Evolutionary conservation across 179 eudicot genomes (phyloP).

Genomic region (Beta macrorhiza): DNA sequence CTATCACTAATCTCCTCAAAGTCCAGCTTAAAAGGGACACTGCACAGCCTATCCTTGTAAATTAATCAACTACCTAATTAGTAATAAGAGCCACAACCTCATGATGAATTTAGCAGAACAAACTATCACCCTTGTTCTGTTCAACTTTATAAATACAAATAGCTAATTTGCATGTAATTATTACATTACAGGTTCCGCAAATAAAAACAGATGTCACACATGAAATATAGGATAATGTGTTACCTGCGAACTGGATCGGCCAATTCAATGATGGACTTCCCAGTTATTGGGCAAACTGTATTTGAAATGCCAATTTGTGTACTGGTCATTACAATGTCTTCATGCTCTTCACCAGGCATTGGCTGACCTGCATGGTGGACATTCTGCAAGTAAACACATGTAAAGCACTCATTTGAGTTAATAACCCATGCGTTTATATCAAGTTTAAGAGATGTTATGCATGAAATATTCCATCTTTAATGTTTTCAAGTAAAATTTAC

Average conservation of each 20-base stretch:
- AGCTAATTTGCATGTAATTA: neutral
- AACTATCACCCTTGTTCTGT: neutral
- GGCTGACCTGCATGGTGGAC: conserved; percentile 91
- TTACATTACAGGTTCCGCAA: neutral
- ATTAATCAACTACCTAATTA: neutral
- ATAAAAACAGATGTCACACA: neutral
- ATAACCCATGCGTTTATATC: neutral
- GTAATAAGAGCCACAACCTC: neutral
- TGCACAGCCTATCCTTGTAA: neutral
- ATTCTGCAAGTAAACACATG: conserved; percentile 45
- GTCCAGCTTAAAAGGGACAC: no score
- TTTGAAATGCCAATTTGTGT: conserved; percentile 62
- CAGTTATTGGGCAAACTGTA: conserved; percentile 68
- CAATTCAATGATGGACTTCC: conserved; percentile 66
- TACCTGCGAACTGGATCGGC: conserved; percentile 84
- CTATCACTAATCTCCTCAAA: neutral
- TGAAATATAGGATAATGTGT: conserved; percentile 8
- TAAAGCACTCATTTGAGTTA: neutral
- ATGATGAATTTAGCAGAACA: neutral
- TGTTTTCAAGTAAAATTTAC: neutral
- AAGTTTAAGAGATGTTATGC: neutral
- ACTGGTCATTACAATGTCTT: conserved; percentile 82
- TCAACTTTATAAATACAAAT: neutral
- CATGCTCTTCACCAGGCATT: conserved; percentile 97
- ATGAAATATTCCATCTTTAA: neutral